A percentile compares a stretch with the other conserved stretches of the same genome.
These are phyloP conservation scores for Scheffersomyces ergatensis DNA, from an alignment of 805 yeast species.

Conservation along the genomic window DNA sequence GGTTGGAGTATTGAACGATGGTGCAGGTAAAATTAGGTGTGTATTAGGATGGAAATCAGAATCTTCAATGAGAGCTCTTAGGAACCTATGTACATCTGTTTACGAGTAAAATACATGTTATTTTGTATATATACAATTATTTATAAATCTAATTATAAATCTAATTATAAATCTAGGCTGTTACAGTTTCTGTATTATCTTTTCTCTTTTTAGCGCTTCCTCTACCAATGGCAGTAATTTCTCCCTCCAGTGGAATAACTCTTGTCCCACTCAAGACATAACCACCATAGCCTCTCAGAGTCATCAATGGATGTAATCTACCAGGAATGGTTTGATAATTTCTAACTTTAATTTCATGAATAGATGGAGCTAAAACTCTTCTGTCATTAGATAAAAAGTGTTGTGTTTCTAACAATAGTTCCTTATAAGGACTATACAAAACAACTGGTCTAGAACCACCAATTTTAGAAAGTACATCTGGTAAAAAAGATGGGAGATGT, in stretches of 20 bases:
- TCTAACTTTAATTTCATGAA: conserved; percentile 78
- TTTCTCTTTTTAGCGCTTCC: conserved; percentile 45
- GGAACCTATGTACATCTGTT: not conserved
- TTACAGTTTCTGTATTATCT: conserved; percentile 1
- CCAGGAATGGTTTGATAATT: conserved; percentile 93
- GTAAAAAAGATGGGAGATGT: conserved; percentile 62
- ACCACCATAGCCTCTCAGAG: conserved; percentile 91
- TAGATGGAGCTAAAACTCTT: conserved; percentile 76
- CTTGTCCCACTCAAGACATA: conserved; percentile 74
- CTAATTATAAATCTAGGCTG: too few species aligned
- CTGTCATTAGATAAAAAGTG: conserved; percentile 65
- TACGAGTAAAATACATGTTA: not conserved
- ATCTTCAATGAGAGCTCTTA: conserved; percentile 1
- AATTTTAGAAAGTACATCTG: conserved; percentile 57
- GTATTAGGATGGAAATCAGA: conserved; percentile 57
- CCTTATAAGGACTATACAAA: conserved; percentile 79
- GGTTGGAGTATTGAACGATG: conserved; percentile 48
- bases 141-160: not conserved
- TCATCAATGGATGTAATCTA: conserved; percentile 92
- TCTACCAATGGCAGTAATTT: conserved; percentile 67
- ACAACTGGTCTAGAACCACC: conserved; percentile 89
- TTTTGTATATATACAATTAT: not conserved
- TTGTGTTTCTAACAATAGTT: conserved; percentile 70
- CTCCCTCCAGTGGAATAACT: conserved; percentile 65
- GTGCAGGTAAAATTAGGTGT: conserved; percentile 52